Evolutionary conservation across 176 grass and related monocot genomes (phyloP).

Genomic region (Cymbopogon citratus): DNA sequence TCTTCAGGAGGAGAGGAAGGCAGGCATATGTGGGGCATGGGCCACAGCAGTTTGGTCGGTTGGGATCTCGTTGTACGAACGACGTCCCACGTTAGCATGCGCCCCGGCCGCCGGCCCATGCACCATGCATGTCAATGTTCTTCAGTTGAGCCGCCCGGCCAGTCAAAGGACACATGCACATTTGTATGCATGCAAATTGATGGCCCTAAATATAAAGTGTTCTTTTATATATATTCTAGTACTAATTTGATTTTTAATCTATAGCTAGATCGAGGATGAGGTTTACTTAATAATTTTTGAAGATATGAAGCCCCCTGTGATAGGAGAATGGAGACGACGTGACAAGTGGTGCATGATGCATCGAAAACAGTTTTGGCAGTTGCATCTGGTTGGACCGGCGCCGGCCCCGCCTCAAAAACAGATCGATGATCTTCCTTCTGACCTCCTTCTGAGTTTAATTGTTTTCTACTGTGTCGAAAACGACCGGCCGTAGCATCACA

Average conservation of each 20-base stretch:
- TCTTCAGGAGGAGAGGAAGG: neutral
- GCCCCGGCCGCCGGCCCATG: neutral
- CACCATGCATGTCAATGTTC: neutral
- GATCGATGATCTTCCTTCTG: neutral
- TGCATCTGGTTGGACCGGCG: neutral
- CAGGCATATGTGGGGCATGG: neutral
- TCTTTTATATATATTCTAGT: too few species aligned
- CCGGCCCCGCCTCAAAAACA: neutral
- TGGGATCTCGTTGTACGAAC: conserved; percentile 26
- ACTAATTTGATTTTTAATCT: neutral
- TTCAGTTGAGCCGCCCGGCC: neutral
- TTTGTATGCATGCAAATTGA: neutral
- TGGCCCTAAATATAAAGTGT: neutral
- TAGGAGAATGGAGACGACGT: neutral
- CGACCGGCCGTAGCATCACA: neutral
- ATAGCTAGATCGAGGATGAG: neutral
- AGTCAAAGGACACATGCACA: conserved; percentile 1
- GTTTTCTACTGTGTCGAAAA: neutral
- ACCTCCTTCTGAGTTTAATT: neutral
- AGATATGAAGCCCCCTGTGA: neutral
- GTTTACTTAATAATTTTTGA: neutral
- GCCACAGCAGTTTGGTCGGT: conserved; percentile 43
- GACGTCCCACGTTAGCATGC: conserved; percentile 52
- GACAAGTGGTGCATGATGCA: neutral
- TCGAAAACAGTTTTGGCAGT: neutral